Evolutionary conservation across 2,329 filamentous ascomycete genomes (phyloP).

Genomic region (Botrytis squamosa): DNA sequence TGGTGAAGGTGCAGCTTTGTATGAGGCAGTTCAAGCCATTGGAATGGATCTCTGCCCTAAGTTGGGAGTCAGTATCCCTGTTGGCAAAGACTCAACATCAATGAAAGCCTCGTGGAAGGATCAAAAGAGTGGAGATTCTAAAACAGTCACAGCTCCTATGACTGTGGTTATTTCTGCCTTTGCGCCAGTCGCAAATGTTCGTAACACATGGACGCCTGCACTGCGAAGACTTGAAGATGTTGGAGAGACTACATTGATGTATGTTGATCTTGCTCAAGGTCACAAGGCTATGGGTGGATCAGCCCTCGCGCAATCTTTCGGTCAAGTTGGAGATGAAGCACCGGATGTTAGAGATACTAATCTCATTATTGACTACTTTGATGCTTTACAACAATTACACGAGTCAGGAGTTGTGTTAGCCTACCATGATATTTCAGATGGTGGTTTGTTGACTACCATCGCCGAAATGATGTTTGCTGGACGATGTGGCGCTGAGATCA

Average conservation of each 20-base stretch:
- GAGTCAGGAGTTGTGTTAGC: slow-evolving; percentile 75
- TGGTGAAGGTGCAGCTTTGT: slow-evolving; percentile 87
- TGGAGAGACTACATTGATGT: slow-evolving; percentile 83
- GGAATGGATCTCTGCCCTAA: slow-evolving; percentile 89
- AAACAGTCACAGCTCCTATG: slow-evolving; percentile 88
- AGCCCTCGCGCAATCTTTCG: slow-evolving; percentile 84
- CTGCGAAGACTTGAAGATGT: slow-evolving; percentile 81
- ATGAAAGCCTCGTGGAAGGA: slow-evolving; percentile 98
- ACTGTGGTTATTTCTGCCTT: slow-evolving; percentile 92
- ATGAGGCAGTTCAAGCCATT: slow-evolving; percentile 90
- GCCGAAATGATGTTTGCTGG: slow-evolving; percentile 99
- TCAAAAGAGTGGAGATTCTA: slow-evolving; percentile 60
- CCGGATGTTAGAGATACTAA: slow-evolving; percentile 84
- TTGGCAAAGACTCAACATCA: slow-evolving; percentile 96
- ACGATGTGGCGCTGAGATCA: slow-evolving; percentile 80
- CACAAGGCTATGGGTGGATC: slow-evolving; percentile 85
- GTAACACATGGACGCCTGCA: slow-evolving; percentile 91
- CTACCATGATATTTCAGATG: slow-evolving; percentile 93
- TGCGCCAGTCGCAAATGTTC: slow-evolving; percentile 75
- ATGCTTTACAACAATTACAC: slow-evolving; percentile 70
- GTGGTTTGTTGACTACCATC: slow-evolving; percentile 84
- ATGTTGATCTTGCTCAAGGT: slow-evolving; percentile 83
- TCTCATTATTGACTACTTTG: slow-evolving; percentile 84
- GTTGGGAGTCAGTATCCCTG: slow-evolving; percentile 89
- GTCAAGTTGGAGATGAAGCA: slow-evolving; percentile 77